phyloP scores from a whole-genome alignment of 176 grass and related monocot species.

The Oryza meyeriana region DNA sequence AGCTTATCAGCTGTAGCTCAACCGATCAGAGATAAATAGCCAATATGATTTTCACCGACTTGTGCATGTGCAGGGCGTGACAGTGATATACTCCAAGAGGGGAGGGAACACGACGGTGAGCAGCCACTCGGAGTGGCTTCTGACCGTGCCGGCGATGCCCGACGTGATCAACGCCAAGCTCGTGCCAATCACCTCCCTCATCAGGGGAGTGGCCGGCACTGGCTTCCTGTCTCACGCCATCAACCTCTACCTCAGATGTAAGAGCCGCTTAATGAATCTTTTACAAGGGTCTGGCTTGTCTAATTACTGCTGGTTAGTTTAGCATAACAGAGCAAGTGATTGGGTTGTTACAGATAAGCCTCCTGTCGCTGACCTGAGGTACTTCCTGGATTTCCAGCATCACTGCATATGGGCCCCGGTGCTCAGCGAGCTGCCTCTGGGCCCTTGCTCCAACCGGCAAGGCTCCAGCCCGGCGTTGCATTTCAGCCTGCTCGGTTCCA shows the following conservation, averaged over 20 bases:
- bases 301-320: background rate
- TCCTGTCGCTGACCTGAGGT: slow-evolving; percentile 75
- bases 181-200: slow-evolving; percentile 83
- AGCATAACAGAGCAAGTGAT: background rate
- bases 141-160: slow-evolving; percentile 63
- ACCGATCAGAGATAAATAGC: background rate
- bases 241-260: slow-evolving; percentile 96
- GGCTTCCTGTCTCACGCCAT: slow-evolving; percentile 97
- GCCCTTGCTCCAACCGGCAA: slow-evolving; percentile 61
- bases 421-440: slow-evolving; percentile 73
- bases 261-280: background rate
- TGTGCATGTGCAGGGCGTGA: slow-evolving; percentile 54
- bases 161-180: slow-evolving; percentile 79
- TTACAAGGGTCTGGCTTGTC: background rate
- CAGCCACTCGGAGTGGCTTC: slow-evolving; percentile 89
- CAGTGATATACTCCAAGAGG: slow-evolving; percentile 80
- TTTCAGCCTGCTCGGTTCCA: slow-evolving; percentile 68
- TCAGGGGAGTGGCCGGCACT: slow-evolving; percentile 55
- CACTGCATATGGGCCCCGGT: slow-evolving; percentile 75
- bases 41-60: background rate
- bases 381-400: slow-evolving; percentile 98
- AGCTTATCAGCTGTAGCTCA: too few species aligned
- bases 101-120: slow-evolving; percentile 63
- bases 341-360: slow-evolving; percentile 82
- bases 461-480: slow-evolving; percentile 49